A percentile compares a stretch with the other conserved stretches of the same genome.
phyloP scores from a whole-genome alignment of 2,329 filamentous ascomycete genomes.

The Magnaporthiopsis incrustans region DNA sequence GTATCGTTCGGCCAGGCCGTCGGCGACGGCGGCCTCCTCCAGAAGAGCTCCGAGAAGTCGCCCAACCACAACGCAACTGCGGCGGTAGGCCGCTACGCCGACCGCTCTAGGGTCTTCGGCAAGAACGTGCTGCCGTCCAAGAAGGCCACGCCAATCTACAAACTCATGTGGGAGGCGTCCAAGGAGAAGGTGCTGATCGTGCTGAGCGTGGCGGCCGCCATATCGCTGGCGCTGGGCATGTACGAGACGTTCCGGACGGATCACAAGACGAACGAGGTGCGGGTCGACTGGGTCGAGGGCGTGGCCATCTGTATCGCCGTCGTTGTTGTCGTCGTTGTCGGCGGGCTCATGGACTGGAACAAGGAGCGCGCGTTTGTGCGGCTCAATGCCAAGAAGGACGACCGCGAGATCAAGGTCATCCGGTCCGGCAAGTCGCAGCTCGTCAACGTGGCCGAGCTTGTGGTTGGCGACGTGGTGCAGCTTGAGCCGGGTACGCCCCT shows the following conservation, averaged over 20 bases:
- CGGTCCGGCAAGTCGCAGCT: conserved; percentile 55
- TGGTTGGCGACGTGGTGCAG: conserved; percentile 5
- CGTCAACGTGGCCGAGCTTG: conserved; percentile 2
- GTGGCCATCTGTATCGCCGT: conserved; percentile 62
- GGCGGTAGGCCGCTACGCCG: not conserved
- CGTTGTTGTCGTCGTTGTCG: conserved; percentile 66
- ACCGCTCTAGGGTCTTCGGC: conserved; percentile 3
- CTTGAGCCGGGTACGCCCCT: not conserved
- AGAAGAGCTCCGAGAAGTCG: conserved; percentile 1
- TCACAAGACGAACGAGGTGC: conserved; percentile 29
- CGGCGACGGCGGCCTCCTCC: not conserved
- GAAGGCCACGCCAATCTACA: conserved; percentile 4
- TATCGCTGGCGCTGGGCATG: conserved; percentile 61
- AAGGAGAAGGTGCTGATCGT: conserved; percentile 68
- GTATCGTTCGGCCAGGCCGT: conserved; percentile 2
- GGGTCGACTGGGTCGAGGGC: conserved; percentile 56
- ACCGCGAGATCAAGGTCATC: conserved; percentile 62
- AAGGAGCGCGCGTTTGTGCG: conserved; percentile 75
- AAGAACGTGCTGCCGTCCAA: conserved; percentile 6
- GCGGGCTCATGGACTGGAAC: conserved; percentile 71
- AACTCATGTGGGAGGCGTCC: conserved; percentile 4
- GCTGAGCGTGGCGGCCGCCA: conserved; percentile 57
- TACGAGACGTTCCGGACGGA: conserved; percentile 53
- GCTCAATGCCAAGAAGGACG: conserved; percentile 71
- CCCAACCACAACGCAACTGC: not conserved